A percentile compares a stretch with the other conserved stretches of the same genome.
Conservation (phyloP, 1,139 yeast species). For the Geotrichum aggregatum region DNA sequence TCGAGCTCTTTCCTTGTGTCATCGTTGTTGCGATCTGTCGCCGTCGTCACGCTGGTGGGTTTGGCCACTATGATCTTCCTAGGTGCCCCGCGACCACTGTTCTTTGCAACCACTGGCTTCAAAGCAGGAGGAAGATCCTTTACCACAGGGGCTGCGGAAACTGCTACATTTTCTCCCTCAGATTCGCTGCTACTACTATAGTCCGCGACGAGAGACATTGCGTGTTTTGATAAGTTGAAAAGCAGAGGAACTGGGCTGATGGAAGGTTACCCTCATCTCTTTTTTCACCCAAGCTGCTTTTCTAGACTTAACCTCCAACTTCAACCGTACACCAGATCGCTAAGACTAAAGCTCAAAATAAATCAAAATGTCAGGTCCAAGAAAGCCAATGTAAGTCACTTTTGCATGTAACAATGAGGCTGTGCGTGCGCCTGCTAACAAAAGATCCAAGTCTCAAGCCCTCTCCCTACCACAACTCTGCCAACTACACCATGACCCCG, state of each 20-base stretch:
- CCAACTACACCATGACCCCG: slow-evolving; percentile 86
- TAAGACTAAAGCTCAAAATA: not conserved
- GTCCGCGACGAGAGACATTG: slow-evolving; percentile 27
- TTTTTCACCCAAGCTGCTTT: not conserved
- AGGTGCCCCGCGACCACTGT: slow-evolving; percentile 7
- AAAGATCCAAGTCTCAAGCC: slow-evolving; percentile 28
- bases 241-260: not conserved
- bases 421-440: not conserved
- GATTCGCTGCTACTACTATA: slow-evolving; percentile 25
- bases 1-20: not conserved
- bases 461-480: slow-evolving; percentile 63
- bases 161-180: slow-evolving; percentile 10
- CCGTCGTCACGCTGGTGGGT: not conserved
- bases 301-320: too few relatives aligned
- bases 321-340: too few relatives aligned
- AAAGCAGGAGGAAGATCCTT: not conserved
- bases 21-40: not conserved
- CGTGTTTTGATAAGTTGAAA: not conserved
- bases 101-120: not conserved
- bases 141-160: not conserved
- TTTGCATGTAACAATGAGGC: not conserved
- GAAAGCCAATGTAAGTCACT: slow-evolving; percentile 17
- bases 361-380: slow-evolving; percentile 11
- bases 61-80: slow-evolving; percentile 18
- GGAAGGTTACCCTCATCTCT: not conserved